Evolutionary conservation across 1,139 yeast genomes (phyloP).

Genomic region (Lodderomyces jiufengensis): DNA sequence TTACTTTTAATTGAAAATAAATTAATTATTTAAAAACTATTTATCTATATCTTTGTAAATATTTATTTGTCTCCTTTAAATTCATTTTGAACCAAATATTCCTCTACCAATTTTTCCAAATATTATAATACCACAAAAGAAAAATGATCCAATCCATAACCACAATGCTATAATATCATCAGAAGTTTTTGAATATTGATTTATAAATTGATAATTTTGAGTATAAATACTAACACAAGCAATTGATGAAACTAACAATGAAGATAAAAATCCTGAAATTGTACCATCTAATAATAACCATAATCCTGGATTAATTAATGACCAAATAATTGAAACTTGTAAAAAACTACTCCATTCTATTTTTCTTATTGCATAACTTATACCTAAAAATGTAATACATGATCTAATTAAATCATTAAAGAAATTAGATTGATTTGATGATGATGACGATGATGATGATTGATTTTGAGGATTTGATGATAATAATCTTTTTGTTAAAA

Average conservation of each 20-base stretch:
- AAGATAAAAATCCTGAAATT: constrained; percentile 55
- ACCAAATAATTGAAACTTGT: constrained; percentile 76
- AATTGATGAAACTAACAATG: constrained; percentile 38
- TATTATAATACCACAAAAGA: constrained; percentile 64
- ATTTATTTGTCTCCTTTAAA: too few relatives aligned
- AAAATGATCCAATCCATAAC: constrained; percentile 58
- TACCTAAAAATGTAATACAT: constrained; percentile 74
- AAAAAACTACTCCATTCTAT: constrained; percentile 75
- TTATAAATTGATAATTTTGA: constrained; percentile 23
- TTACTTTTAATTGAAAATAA: too few relatives aligned
- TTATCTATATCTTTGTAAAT: too few relatives aligned
- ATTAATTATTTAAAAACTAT: too few relatives aligned
- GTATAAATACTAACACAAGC: constrained; percentile 37
- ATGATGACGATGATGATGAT: constrained; percentile 15
- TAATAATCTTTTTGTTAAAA: constrained; percentile 25
- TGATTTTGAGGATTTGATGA: constrained; percentile 27
- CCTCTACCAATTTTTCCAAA: constrained; percentile 73
- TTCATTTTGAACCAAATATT: constrained; percentile 27
- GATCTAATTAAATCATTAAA: constrained; percentile 50
- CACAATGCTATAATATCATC: constrained; percentile 35
- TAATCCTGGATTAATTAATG: constrained; percentile 68
- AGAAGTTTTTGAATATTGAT: constrained; percentile 14
- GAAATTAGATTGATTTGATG: constrained; percentile 21
- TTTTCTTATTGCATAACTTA: constrained; percentile 77
- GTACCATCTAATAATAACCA: constrained; percentile 84